Evolutionary conservation across 139 green algal genomes (phyloP), one percentile per base, ranked within the genome.

Genomic region (Volvox reticuliferus): DNA sequence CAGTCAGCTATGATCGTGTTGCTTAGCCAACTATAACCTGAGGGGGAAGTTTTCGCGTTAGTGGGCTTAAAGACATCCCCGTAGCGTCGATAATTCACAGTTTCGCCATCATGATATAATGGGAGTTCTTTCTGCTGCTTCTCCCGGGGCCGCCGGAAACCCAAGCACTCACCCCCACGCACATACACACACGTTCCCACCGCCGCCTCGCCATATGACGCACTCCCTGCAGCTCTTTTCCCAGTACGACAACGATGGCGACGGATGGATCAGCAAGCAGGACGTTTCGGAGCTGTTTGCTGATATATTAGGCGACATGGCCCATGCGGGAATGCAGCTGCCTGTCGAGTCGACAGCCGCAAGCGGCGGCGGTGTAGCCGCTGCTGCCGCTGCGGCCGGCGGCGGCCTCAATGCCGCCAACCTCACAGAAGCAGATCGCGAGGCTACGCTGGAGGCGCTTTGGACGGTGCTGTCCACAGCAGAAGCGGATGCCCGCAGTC

Each of bases 211-310:
- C 44, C 44, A 55, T 55, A 9, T 55, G 44, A 55, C 44, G 5
- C 44, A 5, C 6, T 28, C 21, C 21, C 9, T 28, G 65, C 86
- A 89, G 85, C 35, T 82, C 33, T 75, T 89, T 44, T 37, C 28
- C 28, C 88, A 91, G 35, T 92, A 91, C 82, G 92, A 94, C 79
- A 19, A 2, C 1, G 68, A 92, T 69, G 30, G 55, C 3, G 88
- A 94, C 76, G 69, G 71, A 32, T 87, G 79, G 32, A 16, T 94
- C 20, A 86, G 24, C 12, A 62, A 55, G 0, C n/a, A 19, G 18
- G 92, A 94, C 32, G 67, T 94, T 14, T 22, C 22, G 0, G 32
- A 32, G 12, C 87, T 94, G 88, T 55, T 94, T 0, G 44, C 50
- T 1, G 82, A 92, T 65, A 90, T 93, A 79, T 63, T 62, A 6